A percentile compares a stretch with the other conserved stretches of the same genome.
phyloP scores from a whole-genome alignment of 495 filamentous ascomycete genomes.

The Hyaloscypha hepaticicola region DNA sequence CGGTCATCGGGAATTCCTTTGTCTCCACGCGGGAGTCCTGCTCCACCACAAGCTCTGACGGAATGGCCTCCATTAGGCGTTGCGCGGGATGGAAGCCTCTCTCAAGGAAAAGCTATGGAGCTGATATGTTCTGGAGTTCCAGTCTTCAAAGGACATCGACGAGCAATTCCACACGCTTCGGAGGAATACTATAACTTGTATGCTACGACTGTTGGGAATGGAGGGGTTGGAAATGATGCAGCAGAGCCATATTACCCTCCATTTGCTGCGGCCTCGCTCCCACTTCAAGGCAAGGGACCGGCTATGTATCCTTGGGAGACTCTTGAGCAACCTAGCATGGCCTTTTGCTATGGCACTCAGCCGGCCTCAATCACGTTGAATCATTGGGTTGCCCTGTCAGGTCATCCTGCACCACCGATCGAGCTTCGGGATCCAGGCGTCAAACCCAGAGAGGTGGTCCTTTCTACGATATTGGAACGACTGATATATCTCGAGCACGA shows the following conservation, averaged over 20 bases:
- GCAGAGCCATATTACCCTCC: slow-evolving; percentile 16
- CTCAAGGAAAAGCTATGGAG: slow-evolving; percentile 28
- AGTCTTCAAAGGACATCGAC: slow-evolving; percentile 25
- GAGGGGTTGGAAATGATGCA: slow-evolving; percentile 13
- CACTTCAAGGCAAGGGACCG: slow-evolving; percentile 32
- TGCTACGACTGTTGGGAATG: slow-evolving; percentile 35
- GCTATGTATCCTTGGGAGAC: slow-evolving; percentile 59
- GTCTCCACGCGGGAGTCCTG: not conserved
- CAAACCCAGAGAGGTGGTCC: slow-evolving; percentile 51
- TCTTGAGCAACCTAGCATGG: slow-evolving; percentile 63
- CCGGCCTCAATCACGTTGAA: slow-evolving; percentile 63
- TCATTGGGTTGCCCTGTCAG: slow-evolving; percentile 52
- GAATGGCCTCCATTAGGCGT: slow-evolving; percentile 28
- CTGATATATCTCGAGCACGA: slow-evolving; percentile 54
- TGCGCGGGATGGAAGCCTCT: slow-evolving; percentile 10
- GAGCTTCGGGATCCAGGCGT: slow-evolving; percentile 49
- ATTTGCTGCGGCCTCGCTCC: slow-evolving; percentile 25
- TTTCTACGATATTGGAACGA: slow-evolving; percentile 52
- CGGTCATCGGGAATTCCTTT: slow-evolving; percentile 1
- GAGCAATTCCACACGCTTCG: slow-evolving; percentile 22
- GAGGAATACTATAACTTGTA: slow-evolving; percentile 48
- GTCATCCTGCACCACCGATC: slow-evolving; percentile 46
- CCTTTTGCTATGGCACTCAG: slow-evolving; percentile 55
- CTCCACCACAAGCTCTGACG: slow-evolving; percentile 6
- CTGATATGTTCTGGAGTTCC: slow-evolving; percentile 27